These are phyloP conservation scores for Endotrypanum monterogeii DNA, from an alignment of 208 protist genomes.

Conservation along the genomic window DNA sequence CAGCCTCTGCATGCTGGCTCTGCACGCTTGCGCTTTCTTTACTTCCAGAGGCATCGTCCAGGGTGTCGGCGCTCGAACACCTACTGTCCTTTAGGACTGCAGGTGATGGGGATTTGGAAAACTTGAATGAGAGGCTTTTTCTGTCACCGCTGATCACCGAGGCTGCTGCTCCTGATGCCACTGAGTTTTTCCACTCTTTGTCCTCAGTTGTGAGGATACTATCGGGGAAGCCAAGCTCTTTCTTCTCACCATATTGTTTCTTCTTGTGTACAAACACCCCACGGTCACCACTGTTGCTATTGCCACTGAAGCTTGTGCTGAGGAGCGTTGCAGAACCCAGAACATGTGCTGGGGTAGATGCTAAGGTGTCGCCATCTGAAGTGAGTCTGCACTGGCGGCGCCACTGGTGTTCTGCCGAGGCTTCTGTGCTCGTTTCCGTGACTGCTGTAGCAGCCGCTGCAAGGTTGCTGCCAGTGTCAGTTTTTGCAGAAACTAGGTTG, in stretches of 20 bases:
- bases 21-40: not conserved
- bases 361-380: not conserved
- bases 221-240: not conserved
- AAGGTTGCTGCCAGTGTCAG: not conserved
- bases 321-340: not conserved
- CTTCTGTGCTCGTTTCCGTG: conserved; percentile 1
- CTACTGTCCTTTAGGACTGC: not conserved
- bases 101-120: not conserved
- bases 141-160: not conserved
- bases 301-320: not conserved
- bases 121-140: conserved; percentile 15
- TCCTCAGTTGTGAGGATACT: not conserved
- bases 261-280: not conserved
- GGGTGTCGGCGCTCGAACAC: not conserved
- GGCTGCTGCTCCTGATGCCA: not conserved
- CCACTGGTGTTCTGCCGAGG: not conserved
- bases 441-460: not conserved
- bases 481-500: not conserved
- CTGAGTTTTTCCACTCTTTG: not conserved
- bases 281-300: not conserved
- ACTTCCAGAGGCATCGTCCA: not conserved
- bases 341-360: not conserved
- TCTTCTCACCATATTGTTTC: not conserved
- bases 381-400: not conserved
- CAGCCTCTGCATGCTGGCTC: not conserved